Percentiles rank a stretch among this genome's conserved stretches.
phyloP scores from a whole-genome alignment of 768 basidiomycete genomes.

The Austroboletus eburneus region DNA sequence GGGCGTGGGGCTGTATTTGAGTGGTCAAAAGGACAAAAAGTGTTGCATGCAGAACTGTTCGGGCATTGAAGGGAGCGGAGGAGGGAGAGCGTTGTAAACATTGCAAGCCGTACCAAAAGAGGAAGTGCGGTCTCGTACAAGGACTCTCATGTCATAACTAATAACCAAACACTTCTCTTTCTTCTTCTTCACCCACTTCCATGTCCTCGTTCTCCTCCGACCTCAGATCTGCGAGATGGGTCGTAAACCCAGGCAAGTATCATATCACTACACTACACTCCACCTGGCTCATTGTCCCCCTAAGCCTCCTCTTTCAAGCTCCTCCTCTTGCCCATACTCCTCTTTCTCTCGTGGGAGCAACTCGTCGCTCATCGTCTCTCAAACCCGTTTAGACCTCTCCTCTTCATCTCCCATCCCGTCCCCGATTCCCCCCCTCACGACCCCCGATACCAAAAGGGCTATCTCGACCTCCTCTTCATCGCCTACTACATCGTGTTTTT shows the following conservation, averaged over 20 bases:
- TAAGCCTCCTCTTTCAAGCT: constrained; percentile 70
- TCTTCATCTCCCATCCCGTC: constrained; percentile 69
- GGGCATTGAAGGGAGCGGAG: constrained; percentile 64
- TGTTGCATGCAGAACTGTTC: too few species aligned
- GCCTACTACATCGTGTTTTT: constrained; percentile 83
- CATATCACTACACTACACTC: rapidly evolving
- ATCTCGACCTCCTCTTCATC: constrained; percentile 73
- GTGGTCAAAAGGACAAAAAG: constrained; percentile 68
- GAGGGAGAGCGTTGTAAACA: constrained; percentile 62
- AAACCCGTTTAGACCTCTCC: constrained; percentile 72
- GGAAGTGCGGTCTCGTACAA: too few species aligned
- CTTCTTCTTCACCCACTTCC: constrained; percentile 16
- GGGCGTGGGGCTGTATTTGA: constrained; percentile 19
- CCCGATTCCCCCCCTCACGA: constrained; percentile 48
- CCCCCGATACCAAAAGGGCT: constrained; percentile 68
- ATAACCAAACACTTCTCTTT: not conserved
- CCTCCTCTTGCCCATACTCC: constrained; percentile 53
- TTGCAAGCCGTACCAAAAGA: too few species aligned
- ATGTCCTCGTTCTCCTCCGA: constrained; percentile 43
- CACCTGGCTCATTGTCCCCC: not conserved
- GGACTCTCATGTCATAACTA: too few species aligned
- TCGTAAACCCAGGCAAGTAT: constrained; percentile 62
- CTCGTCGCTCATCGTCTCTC: constrained; percentile 40
- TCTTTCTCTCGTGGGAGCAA: constrained; percentile 64
- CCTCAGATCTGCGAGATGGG: constrained; percentile 60